Evolutionary conservation across 2,329 filamentous ascomycete genomes (phyloP), one percentile per base, ranked within the genome.

Genomic region (Trichoderma cornu-damae): DNA sequence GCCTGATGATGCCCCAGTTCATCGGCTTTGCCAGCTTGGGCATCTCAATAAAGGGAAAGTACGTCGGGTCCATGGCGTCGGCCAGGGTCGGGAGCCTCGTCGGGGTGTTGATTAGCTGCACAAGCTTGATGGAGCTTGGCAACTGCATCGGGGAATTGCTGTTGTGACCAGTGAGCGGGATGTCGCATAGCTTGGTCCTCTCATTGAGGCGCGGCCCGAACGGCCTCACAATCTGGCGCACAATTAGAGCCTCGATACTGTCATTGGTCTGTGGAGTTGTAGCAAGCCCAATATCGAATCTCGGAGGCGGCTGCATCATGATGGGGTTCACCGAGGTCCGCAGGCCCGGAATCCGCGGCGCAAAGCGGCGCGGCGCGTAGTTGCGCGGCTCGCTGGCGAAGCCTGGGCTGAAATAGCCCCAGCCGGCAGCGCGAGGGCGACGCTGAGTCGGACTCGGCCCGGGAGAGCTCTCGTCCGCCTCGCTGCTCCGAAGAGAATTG

Each of bases 1-100:
- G 70, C 59, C 76, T 75, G 18, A 82, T 67, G 1, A 83, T 78
- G 2, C 77, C 79, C 32, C 71, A 60, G 35, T 68, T 69, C 9
- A 65, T 61, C 0, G 68, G 64, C 7, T 66, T 62, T 1, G 66
- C 60, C 43, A 69, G 64, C 6, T 67, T 65, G 3, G 69, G 70
- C 6, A 69, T 68, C 59, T 78, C 76, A 0, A 74, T 61, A 59
- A 82, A 82, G 0, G 79, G 79, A 46, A 80, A 78, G 60, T 74
- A 73, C 5, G 62, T 59, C 0, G 71, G 65, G 12, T 69, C 63
- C 57, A 80, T 62, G 5, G 77, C 73, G 1, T 62, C 61, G 1
- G 69, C 61, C 0, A 72, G 49, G 4, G 61, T 66, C 0, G 78
- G 76, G 1, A 69, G 61, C 0, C 73, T 71, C 4, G 61, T 66